phyloP scores from a whole-genome alignment of 495 filamentous ascomycete genomes.

The Penicillium bovifimosum region DNA sequence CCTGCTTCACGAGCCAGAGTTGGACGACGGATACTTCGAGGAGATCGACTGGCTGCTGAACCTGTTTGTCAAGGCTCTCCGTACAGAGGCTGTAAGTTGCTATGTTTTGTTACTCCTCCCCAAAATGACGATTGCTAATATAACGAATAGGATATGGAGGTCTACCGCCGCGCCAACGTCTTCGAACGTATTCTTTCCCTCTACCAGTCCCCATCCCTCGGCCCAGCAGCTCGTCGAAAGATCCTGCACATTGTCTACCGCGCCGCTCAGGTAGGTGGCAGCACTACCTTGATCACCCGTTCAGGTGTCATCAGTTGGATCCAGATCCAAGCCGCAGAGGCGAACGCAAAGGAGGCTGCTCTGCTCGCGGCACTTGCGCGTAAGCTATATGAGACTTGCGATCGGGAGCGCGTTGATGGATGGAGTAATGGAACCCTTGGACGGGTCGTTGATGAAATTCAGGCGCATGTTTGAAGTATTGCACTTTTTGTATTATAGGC shows the following conservation, averaged over 20 bases:
- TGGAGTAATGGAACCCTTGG: slow-evolving; percentile 58
- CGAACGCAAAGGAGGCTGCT: slow-evolving; percentile 39
- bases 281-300: slow-evolving; percentile 79
- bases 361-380: slow-evolving; percentile 53
- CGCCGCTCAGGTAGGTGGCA: slow-evolving; percentile 67
- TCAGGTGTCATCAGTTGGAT: slow-evolving; percentile 81
- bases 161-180: slow-evolving; percentile 75
- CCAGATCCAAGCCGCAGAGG: slow-evolving; percentile 46
- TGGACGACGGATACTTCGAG: slow-evolving; percentile 67
- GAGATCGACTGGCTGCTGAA: slow-evolving; percentile 78
- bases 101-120: neutral
- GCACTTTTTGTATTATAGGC: neutral
- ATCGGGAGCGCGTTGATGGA: slow-evolving; percentile 55
- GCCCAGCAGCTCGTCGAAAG: slow-evolving; percentile 54
- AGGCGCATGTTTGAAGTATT: slow-evolving; percentile 7
- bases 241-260: slow-evolving; percentile 70
- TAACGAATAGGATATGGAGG: slow-evolving; percentile 59
- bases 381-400: slow-evolving; percentile 64
- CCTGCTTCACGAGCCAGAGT: slow-evolving; percentile 59
- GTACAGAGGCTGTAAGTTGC: slow-evolving; percentile 46
- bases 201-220: slow-evolving; percentile 60
- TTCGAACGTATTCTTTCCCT: slow-evolving; percentile 74
- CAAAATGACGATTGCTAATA: slow-evolving; percentile 3
- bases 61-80: slow-evolving; percentile 65
- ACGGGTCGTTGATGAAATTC: slow-evolving; percentile 26